Base-by-base conservation (phyloP, 306 rosid genomes). In the Sechiopsis laciniata region DNA sequence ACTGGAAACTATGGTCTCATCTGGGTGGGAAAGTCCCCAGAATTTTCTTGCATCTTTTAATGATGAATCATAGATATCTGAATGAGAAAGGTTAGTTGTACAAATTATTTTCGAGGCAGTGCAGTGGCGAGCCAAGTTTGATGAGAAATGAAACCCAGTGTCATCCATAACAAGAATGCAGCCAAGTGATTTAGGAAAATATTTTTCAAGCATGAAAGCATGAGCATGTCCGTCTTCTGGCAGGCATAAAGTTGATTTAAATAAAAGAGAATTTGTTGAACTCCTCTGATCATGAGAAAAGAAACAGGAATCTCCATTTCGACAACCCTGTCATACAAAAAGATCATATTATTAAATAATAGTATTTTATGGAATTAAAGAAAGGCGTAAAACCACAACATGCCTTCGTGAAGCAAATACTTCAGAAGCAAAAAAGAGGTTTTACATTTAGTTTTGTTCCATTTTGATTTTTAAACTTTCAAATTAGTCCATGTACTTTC, bases 151-250 rank as follows among this genome's bases (percentile, higher is more conserved):
- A 48, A 92, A 81, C 69, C 80, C 74, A 16, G 83, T 69, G 78
- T 92, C 97, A 64, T 92, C 96, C 83, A 89, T 54, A 75, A 92
- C 66, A 72, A 92, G 92, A 81, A 92, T 77, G 77, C 73, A 74
- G 82, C 78, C 81, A 77, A 77, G 42, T 32, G 90, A 69, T 76
- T 67, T 55, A 54, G 87, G 88, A 75, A 91, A 81, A 73, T 83
- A 68, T 26, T 58, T 70, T 40, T 88, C 72, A 74, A 92, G 92
- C 17, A 79, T 78, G 55, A 74, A 78, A 61, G 88, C 79, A 76
- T 65, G 54, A 61, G 81, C 84, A 6, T 37, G 24, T 13, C 55
- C 56, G 48, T 84, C 83, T 85, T 92, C 95, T 59, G 87, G 96
- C 51, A 74, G 59, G 75, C 88, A 82, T 66, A 42, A 46, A 66